Percentiles rank a stretch among this genome's conserved stretches.
phyloP scores from a whole-genome alignment of 495 filamentous ascomycete genomes.

The Cairneyella variabilis region DNA sequence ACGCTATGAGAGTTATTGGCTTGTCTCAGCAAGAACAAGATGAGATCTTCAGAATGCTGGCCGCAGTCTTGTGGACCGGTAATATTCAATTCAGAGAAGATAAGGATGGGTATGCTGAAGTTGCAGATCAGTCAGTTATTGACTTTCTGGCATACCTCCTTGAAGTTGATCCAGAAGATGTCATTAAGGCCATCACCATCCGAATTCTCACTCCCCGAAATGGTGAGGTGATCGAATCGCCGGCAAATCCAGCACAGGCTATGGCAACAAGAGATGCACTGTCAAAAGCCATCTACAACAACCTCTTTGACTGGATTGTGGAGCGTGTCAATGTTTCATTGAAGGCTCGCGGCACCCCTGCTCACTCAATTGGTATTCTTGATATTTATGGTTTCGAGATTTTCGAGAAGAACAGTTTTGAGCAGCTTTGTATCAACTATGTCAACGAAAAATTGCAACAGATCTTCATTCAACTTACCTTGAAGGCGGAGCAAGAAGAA shows the following conservation, averaged over 20 bases:
- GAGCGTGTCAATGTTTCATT: constrained; percentile 87
- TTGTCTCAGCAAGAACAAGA: constrained; percentile 87
- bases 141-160: constrained; percentile 93
- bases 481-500: constrained; percentile 97
- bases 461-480: constrained; percentile 97
- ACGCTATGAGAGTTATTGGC: constrained; percentile 94
- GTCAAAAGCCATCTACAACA: constrained; percentile 93
- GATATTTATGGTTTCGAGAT: constrained; percentile 99
- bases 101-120: constrained; percentile 80
- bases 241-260: constrained; percentile 88
- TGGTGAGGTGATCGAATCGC: constrained; percentile 86
- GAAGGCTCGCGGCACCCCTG: constrained; percentile 67
- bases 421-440: constrained; percentile 99
- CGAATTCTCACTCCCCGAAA: constrained; percentile 86
- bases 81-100: constrained; percentile 88
- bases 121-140: constrained; percentile 82
- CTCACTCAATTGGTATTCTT: constrained; percentile 91
- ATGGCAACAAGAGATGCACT: constrained; percentile 88
- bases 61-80: constrained; percentile 90
- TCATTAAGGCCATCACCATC: constrained; percentile 85
- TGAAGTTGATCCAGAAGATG: constrained; percentile 74
- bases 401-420: constrained; percentile 98
- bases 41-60: constrained; percentile 93
- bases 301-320: constrained; percentile 99
- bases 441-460: constrained; percentile 99